Base-by-base conservation (phyloP, 2,329 filamentous ascomycete genomes). In the Drechslera avenae region DNA sequence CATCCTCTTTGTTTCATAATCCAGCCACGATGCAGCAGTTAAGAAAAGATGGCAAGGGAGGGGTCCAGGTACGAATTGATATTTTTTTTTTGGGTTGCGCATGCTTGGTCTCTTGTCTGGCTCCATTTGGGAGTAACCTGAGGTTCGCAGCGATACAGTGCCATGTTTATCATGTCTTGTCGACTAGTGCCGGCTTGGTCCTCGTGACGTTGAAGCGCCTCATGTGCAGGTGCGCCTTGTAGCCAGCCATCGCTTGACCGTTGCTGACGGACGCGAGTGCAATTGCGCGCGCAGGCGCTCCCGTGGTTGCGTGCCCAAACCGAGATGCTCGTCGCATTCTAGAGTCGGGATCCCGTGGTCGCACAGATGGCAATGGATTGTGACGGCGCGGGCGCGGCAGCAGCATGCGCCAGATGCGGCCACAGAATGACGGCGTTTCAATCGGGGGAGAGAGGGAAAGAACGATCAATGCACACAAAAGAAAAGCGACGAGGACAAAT, bases 1-100 rank as follows among this genome's bases (percentile, higher is more conserved):
- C 52, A 55, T 60, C 50, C 36, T 61, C 39, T 52, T 43, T 54
- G 46, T 52, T 57, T 47, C 30, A 31, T 46, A 21, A 17, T 49
- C 42, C 50, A 51, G 54, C 54, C 32, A 53, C 44, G 34, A 33
- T 34, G 50, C 36, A 45, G 39, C 36, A 21, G 45, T 16, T 53
- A 46, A 42, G 46, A 45, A 47, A 43, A 39, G 44, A 46, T 17
- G 46, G 30, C 28, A 52, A 46, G 34, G 18, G 28, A 19, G 17
- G 35, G 41, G 18, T 45, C 34, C 34, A 47, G 43, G 33, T 46
- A 46, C 35, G 26, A 37, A 26, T 50, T 17, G 21, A 39, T 16
- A 32, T 42, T 21, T 51, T 39, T 17, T n/a, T n/a, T n/a, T n/a
- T n/a, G n/a, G 9, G 51, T 39, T 42, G 46, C 16, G 32, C 31